Evolutionary conservation across 345 rosid genomes (phyloP).

Genomic region (thale cress (Arabidopsis thaliana)): DNA sequence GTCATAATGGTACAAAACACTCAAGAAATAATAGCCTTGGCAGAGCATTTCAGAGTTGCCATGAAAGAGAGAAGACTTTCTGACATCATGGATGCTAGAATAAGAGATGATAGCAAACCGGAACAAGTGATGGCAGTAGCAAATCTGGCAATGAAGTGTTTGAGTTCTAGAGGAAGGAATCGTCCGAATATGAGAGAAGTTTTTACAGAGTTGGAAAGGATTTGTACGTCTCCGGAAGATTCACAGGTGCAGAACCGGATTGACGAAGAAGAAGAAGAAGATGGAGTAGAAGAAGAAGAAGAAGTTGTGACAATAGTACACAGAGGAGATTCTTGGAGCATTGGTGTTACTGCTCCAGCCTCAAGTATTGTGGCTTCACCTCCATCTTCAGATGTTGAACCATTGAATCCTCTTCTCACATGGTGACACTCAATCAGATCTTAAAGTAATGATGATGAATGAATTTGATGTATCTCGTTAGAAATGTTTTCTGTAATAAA

Average conservation of each 20-base stretch:
- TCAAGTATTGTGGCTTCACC: conserved; percentile 6
- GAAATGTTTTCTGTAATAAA: background rate
- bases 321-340: background rate
- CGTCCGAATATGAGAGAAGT: conserved; percentile 65
- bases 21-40: conserved; percentile 52
- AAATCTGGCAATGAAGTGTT: conserved; percentile 52
- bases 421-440: conserved; percentile 1
- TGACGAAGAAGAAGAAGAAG: conserved; percentile 2
- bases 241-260: background rate
- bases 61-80: conserved; percentile 51
- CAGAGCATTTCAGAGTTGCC: conserved; percentile 46
- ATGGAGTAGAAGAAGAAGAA: conserved; percentile 10
- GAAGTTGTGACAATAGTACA: conserved; percentile 1
- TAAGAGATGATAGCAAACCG: conserved; percentile 50
- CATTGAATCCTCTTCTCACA: conserved; percentile 31
- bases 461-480: background rate
- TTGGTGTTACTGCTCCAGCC: conserved; percentile 30
- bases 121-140: conserved; percentile 59
- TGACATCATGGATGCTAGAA: conserved; percentile 49
- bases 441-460: background rate
- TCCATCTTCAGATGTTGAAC: conserved; percentile 29
- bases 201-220: conserved; percentile 49
- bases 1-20: conserved; percentile 50
- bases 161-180: conserved; percentile 55
- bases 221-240: conserved; percentile 11